A percentile compares a stretch with the other conserved stretches of the same genome.
These are phyloP conservation scores for Flaveria brownii DNA, from an alignment of 129 eudicot genomes.

Conservation along the genomic window DNA sequence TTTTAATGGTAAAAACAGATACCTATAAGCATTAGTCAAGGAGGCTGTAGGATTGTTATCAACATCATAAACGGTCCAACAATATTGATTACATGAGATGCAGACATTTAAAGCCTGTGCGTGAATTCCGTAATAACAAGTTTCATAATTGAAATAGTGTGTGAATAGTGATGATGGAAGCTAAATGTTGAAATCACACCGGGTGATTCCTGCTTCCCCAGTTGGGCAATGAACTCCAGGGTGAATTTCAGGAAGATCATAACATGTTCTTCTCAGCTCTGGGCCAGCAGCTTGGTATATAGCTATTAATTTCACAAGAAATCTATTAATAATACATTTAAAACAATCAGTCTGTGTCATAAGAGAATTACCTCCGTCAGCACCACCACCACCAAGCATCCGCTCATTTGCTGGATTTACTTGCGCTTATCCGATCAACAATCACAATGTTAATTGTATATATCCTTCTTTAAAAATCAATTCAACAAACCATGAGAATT, in stretches of 20 bases:
- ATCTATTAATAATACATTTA: not conserved
- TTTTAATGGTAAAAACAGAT: slow-evolving; percentile 2
- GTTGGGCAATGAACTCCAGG: slow-evolving; percentile 95
- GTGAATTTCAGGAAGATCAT: slow-evolving; percentile 69
- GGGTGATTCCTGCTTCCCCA: slow-evolving; percentile 97
- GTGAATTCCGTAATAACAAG: slow-evolving; percentile 19
- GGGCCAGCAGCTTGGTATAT: slow-evolving; percentile 97
- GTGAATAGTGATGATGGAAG: slow-evolving; percentile 8
- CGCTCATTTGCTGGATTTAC: slow-evolving; percentile 94
- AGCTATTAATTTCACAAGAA: slow-evolving; percentile 45
- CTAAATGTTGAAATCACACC: slow-evolving; percentile 41
- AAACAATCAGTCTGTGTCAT: not conserved
- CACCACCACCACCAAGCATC: slow-evolving; percentile 99
- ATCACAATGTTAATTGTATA: not conserved
- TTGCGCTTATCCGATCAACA: slow-evolving; percentile 31
- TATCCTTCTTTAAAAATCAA: not conserved
- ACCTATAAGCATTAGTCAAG: slow-evolving; percentile 80
- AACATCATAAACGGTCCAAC: slow-evolving; percentile 77
- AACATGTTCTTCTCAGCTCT: slow-evolving; percentile 76
- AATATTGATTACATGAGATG: slow-evolving; percentile 86
- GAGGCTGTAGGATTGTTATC: slow-evolving; percentile 54
- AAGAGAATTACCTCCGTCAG: slow-evolving; percentile 76
- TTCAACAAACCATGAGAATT: not conserved
- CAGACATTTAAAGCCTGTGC: slow-evolving; percentile 90
- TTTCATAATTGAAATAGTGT: not conserved